Base-by-base conservation (phyloP, 2,329 filamentous ascomycete species). In the Pyrenochaeta sp. region DNA sequence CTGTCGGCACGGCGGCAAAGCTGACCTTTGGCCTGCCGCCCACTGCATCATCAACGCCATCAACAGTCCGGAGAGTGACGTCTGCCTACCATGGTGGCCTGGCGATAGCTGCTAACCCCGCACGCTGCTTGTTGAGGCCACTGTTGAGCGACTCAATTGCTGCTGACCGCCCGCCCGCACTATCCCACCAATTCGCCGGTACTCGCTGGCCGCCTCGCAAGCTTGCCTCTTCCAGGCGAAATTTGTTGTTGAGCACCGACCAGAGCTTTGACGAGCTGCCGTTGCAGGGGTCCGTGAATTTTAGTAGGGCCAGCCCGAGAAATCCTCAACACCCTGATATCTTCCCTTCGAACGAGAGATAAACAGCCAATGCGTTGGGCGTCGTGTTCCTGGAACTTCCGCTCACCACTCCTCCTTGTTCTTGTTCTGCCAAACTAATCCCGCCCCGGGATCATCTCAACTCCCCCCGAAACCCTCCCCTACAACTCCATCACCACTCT, bases 281-380 rank as follows among this genome's bases (percentile, higher is more conserved):
- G 54, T 50, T 25, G 62, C 72, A 74, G 71, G 72, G 72, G 64
- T 72, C 59, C 40, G 43, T 55, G 65, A 62, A 66, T 74, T 74
- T 72, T 74, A 67, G 71, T 65, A 52, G 52, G 42, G 46, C 58
- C 56, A 56, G 64, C 58, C 64, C 66, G 64, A 63, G 59, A 71
- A 69, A 65, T 72, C 64, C 73, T 76, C 71, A 73, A 75, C 72
- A 69, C 64, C 59, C 58, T 28, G 48, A 42, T 27, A 58, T 61
- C 60, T 63, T 59, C 61, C 65, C 53, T 66, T 62, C 59, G 51
- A 64, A 58, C 64, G 60, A 69, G 64, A 61, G 66, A 74, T 73
- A 72, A 67, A 65, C 68, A 64, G 67, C 67, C 68, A 69, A 73
- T 74, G 73, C 69, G 67, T 72, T 71, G 72, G 67, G 65, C 54